phyloP scores from a whole-genome alignment of 2,329 filamentous ascomycete species.

The Aspergillus ibericus region DNA sequence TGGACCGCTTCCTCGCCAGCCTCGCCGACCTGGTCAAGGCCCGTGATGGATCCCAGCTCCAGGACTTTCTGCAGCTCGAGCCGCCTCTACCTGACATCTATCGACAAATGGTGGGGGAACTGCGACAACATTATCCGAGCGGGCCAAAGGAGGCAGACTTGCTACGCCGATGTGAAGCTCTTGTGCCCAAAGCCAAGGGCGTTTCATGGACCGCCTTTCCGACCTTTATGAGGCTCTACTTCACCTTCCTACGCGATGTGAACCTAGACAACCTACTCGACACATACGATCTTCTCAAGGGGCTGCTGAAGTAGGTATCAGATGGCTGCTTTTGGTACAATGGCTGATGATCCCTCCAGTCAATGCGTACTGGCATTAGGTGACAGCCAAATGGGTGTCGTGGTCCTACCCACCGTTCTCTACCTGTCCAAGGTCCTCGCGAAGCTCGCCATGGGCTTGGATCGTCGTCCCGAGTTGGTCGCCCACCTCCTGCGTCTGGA shows the following conservation, averaged over 20 bases:
- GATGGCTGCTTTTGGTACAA: background rate
- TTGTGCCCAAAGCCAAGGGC: slow-evolving; percentile 64
- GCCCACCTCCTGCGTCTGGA: slow-evolving; percentile 56
- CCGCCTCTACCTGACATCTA: slow-evolving; percentile 69
- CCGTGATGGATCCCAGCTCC: slow-evolving; percentile 65
- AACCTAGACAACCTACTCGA: slow-evolving; percentile 72
- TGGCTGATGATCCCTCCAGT: slow-evolving; percentile 45
- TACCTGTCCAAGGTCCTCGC: slow-evolving; percentile 78
- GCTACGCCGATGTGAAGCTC: slow-evolving; percentile 59
- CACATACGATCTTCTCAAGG: slow-evolving; percentile 73
- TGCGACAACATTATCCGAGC: slow-evolving; percentile 60
- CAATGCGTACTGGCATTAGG: slow-evolving; percentile 80
- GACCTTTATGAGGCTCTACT: slow-evolving; percentile 76
- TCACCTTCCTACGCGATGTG: slow-evolving; percentile 78
- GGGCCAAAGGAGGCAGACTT: slow-evolving; percentile 57
- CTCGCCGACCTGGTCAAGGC: slow-evolving; percentile 62
- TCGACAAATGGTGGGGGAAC: slow-evolving; percentile 65
- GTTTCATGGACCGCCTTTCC: slow-evolving; percentile 75
- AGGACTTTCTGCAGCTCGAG: slow-evolving; percentile 72
- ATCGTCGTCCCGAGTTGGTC: slow-evolving; percentile 75
- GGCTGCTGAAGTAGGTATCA: slow-evolving; percentile 67
- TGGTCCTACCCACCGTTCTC: slow-evolving; percentile 81
- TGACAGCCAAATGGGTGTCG: slow-evolving; percentile 73
- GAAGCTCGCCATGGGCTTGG: slow-evolving; percentile 78
- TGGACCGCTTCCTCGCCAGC: slow-evolving; percentile 67